Evolutionary conservation across 2,329 filamentous ascomycete genomes (phyloP).

Genomic region (Periconia sp.): DNA sequence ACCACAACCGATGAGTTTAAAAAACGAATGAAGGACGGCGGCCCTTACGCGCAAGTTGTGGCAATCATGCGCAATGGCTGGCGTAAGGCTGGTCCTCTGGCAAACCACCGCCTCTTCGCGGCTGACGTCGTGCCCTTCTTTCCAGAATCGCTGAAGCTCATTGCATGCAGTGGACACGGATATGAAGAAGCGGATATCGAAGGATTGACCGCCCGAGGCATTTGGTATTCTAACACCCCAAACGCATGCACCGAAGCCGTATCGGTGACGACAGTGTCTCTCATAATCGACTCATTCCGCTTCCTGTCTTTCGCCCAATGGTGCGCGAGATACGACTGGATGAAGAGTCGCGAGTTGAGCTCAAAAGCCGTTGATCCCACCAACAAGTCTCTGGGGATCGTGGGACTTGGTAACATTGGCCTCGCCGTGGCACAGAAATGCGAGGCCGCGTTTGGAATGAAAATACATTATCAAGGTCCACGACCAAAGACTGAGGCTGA

Average conservation of each 20-base stretch:
- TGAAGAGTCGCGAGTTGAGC: background rate
- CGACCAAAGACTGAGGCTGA: conserved; percentile 12
- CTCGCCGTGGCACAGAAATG: conserved; percentile 30
- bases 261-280: background rate
- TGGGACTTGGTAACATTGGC: conserved; percentile 42
- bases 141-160: background rate
- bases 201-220: background rate
- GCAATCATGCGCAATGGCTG: background rate
- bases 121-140: background rate
- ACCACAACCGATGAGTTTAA: background rate
- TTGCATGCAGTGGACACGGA: background rate
- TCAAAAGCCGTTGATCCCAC: background rate
- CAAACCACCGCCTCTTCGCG: background rate
- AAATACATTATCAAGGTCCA: conserved; percentile 34
- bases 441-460: conserved; percentile 34
- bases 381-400: conserved; percentile 26
- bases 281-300: background rate
- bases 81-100: background rate
- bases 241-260: background rate
- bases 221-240: background rate
- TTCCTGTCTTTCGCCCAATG: background rate
- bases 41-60: background rate
- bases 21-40: background rate
- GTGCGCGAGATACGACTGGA: background rate
- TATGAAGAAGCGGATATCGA: background rate